Conservation (phyloP, 2,329 filamentous ascomycete species). For the Paracoccidioides lutzii region DNA sequence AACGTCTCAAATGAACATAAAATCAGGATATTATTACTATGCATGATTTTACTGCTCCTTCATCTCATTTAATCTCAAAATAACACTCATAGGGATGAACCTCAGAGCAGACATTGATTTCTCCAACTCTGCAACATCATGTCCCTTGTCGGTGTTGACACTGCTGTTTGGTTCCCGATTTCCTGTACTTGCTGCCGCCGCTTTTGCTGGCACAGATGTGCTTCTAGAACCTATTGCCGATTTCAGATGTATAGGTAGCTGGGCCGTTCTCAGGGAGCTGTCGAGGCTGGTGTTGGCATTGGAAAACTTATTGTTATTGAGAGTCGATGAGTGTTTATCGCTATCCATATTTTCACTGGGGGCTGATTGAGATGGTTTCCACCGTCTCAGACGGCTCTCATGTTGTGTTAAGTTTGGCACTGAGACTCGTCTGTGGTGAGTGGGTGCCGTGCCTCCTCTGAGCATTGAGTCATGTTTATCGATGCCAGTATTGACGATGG, state of each 20-base stretch:
- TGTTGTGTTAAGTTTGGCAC: conserved; percentile 23
- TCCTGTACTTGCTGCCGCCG: not conserved
- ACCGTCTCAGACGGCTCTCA: conserved; percentile 22
- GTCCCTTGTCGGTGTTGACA: conserved; percentile 10
- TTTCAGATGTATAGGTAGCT: not conserved
- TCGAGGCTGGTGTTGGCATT: not conserved
- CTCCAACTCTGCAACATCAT: conserved; percentile 27
- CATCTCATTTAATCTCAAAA: conserved; percentile 16
- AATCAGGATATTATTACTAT: not conserved
- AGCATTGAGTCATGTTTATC: conserved; percentile 73
- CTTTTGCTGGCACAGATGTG: not conserved
- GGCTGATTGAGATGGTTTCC: conserved; percentile 18
- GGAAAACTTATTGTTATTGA: not conserved
- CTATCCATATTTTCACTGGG: not conserved
- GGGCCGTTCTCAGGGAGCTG: not conserved
- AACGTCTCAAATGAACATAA: not conserved
- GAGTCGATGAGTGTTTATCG: not conserved
- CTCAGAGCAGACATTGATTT: conserved; percentile 33
- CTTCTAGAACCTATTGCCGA: not conserved
- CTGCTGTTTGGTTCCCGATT: not conserved
- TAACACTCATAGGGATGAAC: conserved; percentile 33
- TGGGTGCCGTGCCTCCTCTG: conserved; percentile 31
- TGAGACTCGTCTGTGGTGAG: conserved; percentile 25
- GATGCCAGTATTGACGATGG: conserved; percentile 76
- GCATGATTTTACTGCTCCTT: not conserved